Evolutionary conservation across 495 filamentous ascomycete species (phyloP), one percentile per base, ranked within the genome.

Genomic region (Penicillium parvum): DNA sequence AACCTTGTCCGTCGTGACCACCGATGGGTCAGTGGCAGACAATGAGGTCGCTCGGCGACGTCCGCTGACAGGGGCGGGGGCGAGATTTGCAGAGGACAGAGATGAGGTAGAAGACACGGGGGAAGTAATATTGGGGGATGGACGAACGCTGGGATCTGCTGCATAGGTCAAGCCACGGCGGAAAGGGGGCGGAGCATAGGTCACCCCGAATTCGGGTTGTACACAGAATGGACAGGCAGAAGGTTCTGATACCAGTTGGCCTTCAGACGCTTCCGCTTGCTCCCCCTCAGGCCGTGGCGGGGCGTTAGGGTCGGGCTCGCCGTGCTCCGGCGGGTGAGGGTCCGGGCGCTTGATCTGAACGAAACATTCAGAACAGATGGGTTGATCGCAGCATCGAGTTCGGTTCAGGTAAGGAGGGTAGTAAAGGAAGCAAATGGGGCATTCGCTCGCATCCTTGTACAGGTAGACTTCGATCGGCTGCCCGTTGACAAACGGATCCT

Each of bases 351-450:
- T 98, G 60, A 98, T 98, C 60, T 98, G 92, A 7, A 98, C 94
- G 54, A 98, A 98, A 61, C 92, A 98, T 68, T 98, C 92, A 33
- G 92, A 97, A 69, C 92, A 98, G 43, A 98, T 97, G 5, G 88
- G 76, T 59, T 98, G 92, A 55, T 95, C 91, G 62, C 92, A 98
- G 59, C 92, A 98, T 50, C 92, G 73, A 2, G 92, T 97, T 34
- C 84, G 85, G 61, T 98, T 97, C n/a, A 97, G 71, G 58, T 94
- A 95, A 2, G 91, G 90, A 3, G 92, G 92, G 52, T 96, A 98
- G 58, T 89, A 91, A 18, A 98, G 68, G 60, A 96, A 94, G 69
- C 92, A 98, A 40, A 98, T 95, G 15, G 94, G 91, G 58, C 92
- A 98, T 66, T 98, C 92, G 27, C 73, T 69, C 12, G 86, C 82